Conservation (phyloP, 208 protist species). For the Wallacemonas sp. region DNA sequence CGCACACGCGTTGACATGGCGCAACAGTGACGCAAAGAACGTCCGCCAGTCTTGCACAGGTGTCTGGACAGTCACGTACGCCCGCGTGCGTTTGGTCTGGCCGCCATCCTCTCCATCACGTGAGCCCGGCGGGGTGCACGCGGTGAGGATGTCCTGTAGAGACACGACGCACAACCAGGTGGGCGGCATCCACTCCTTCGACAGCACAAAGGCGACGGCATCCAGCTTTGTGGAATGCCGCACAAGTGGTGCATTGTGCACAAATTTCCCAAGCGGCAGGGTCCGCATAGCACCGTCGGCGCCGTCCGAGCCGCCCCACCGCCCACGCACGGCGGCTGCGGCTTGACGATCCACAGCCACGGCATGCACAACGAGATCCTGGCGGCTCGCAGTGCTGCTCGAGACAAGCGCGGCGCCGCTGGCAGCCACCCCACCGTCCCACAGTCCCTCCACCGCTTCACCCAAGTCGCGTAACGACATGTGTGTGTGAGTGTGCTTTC, state of each 20-base stretch:
- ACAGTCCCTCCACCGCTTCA: constrained; percentile 4
- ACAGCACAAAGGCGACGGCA: not conserved
- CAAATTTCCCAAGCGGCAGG: not conserved
- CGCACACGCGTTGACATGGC: constrained; percentile 6
- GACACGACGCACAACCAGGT: constrained; percentile 7
- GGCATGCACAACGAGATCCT: constrained; percentile 9
- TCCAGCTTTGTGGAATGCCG: not conserved
- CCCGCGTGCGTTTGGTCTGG: too few species aligned
- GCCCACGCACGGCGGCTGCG: not conserved
- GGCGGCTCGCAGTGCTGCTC: not conserved
- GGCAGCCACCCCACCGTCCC: constrained; percentile 13
- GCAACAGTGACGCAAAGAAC: constrained; percentile 8
- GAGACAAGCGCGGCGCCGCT: constrained; percentile 17
- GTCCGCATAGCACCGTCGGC: not conserved
- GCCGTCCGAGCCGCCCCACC: not conserved
- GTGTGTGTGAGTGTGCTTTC: not conserved
- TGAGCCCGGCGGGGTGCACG: not conserved
- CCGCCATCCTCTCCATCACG: too few species aligned
- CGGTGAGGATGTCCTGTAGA: constrained; percentile 12
- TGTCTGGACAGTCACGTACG: not conserved
- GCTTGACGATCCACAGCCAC: not conserved
- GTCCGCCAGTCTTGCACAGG: constrained; percentile 2
- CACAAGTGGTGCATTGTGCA: not conserved
- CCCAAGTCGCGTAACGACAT: constrained; percentile 15
- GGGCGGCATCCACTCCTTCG: constrained; percentile 14